Evolutionary conservation across 1,139 yeast species (phyloP).

Genomic region (Hyphopichia wangnamkhiaoensis): DNA sequence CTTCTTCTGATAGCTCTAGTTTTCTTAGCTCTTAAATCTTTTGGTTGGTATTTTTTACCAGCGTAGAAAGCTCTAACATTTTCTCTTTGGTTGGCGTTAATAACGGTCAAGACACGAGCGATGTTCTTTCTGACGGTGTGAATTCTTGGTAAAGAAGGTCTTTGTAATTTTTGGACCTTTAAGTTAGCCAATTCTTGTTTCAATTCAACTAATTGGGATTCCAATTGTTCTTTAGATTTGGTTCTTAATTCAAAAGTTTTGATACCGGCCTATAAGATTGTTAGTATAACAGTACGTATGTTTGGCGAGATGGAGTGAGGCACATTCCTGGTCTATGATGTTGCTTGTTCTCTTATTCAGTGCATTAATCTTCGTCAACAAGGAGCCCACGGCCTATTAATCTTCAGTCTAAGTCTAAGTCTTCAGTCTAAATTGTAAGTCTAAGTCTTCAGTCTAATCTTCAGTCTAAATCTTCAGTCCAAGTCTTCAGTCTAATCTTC

Average conservation of each 20-base stretch:
- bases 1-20: constrained; percentile 99
- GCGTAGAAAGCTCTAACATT: constrained; percentile 93
- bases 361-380: too few relatives aligned
- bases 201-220: constrained; percentile 90
- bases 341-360: too few relatives aligned
- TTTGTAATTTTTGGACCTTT: constrained; percentile 93
- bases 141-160: constrained; percentile 92
- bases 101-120: constrained; percentile 96
- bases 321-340: too few relatives aligned
- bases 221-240: constrained; percentile 96
- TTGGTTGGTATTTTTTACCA: constrained; percentile 96
- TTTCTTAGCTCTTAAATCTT: constrained; percentile 99
- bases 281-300: too few relatives aligned
- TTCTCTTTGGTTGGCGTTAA: constrained; percentile 96
- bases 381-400: too few relatives aligned
- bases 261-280: constrained; percentile 70
- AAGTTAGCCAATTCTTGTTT: constrained; percentile 96
- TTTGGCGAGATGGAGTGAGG: too few relatives aligned
- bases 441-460: too few relatives aligned
- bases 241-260: constrained; percentile 97
- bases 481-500: too few relatives aligned
- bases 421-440: too few relatives aligned
- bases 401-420: too few relatives aligned
- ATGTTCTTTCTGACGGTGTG: constrained; percentile 97
- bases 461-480: too few relatives aligned